Evolutionary conservation across 2,329 filamentous ascomycete species (phyloP).

Genomic region (Sporothrix euskadiensis): DNA sequence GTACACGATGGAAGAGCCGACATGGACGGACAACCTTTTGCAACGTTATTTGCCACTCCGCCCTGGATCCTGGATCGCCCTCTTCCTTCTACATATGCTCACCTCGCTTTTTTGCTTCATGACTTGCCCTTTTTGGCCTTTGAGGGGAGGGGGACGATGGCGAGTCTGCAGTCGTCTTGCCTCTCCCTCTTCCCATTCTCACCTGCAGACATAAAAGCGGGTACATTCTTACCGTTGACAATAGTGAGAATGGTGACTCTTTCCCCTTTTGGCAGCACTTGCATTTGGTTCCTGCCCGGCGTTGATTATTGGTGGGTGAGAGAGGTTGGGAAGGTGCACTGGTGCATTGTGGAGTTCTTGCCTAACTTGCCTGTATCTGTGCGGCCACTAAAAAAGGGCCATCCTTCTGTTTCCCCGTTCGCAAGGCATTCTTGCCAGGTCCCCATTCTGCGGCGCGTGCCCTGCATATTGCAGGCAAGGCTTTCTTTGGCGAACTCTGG

Average conservation of each 20-base stretch:
- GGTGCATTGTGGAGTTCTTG: not conserved
- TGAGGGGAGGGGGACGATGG: not conserved
- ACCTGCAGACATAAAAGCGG: constrained; percentile 18
- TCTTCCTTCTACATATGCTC: not conserved
- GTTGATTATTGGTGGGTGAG: not conserved
- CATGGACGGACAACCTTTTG: not conserved
- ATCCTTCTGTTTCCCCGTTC: not conserved
- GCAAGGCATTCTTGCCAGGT: constrained; percentile 23
- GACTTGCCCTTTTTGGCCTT: not conserved
- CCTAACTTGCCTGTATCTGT: not conserved
- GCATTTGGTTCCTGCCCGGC: not conserved
- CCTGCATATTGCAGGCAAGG: constrained; percentile 21
- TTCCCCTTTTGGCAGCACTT: constrained; percentile 14
- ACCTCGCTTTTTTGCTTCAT: constrained; percentile 3
- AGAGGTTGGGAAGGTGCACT: not conserved
- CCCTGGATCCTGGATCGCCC: not conserved
- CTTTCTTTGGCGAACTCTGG: constrained; percentile 8
- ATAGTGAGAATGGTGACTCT: not conserved
- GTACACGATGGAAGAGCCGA: not conserved
- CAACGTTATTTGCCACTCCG: not conserved
- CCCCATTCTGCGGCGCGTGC: constrained; percentile 15
- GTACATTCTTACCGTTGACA: not conserved
- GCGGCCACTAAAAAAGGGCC: constrained; percentile 3
- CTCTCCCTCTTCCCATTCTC: constrained; percentile 9
- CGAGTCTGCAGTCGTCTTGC: not conserved